Evolutionary conservation across 208 protist species (phyloP).

Genomic region (Blechomonas ayalai): DNA sequence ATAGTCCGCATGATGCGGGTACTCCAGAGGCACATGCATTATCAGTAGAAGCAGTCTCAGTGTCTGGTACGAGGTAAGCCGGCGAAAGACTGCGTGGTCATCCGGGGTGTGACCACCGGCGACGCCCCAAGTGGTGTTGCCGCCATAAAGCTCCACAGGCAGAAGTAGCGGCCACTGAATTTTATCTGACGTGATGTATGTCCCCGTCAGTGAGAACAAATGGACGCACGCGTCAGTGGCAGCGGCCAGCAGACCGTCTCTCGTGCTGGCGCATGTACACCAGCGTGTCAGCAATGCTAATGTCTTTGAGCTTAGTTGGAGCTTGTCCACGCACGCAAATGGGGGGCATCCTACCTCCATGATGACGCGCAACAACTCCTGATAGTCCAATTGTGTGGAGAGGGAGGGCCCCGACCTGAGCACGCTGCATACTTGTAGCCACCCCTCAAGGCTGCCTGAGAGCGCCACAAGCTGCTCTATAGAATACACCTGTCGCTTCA

Average conservation of each 20-base stretch:
- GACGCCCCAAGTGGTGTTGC: no score
- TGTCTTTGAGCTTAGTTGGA: not conserved
- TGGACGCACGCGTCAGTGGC: conserved; percentile 20
- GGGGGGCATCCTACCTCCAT: not conserved
- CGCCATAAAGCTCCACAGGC: conserved; percentile 12
- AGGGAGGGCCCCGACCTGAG: no score
- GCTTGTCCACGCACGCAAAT: not conserved
- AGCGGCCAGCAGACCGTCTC: conserved; percentile 19
- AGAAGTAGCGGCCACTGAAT: conserved; percentile 12
- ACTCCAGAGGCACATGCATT: conserved; percentile 15
- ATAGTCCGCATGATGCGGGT: no score
- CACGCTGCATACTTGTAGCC: no score
- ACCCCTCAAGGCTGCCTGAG: no score
- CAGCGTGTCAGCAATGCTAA: conserved; percentile 36
- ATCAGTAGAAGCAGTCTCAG: no score
- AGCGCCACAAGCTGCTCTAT: no score
- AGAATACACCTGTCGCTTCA: not conserved
- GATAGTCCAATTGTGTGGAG: no score
- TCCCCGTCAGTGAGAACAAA: conserved; percentile 10
- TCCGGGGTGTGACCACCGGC: no score
- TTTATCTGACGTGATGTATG: not conserved
- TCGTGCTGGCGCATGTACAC: conserved; percentile 19
- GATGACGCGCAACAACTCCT: no score
- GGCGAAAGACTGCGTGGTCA: no score
- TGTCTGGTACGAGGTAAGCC: no score